A percentile compares a stretch with the other conserved stretches of the same genome.
phyloP scores from a whole-genome alignment of 495 filamentous ascomycete species.

The Aspergillus campestris region DNA sequence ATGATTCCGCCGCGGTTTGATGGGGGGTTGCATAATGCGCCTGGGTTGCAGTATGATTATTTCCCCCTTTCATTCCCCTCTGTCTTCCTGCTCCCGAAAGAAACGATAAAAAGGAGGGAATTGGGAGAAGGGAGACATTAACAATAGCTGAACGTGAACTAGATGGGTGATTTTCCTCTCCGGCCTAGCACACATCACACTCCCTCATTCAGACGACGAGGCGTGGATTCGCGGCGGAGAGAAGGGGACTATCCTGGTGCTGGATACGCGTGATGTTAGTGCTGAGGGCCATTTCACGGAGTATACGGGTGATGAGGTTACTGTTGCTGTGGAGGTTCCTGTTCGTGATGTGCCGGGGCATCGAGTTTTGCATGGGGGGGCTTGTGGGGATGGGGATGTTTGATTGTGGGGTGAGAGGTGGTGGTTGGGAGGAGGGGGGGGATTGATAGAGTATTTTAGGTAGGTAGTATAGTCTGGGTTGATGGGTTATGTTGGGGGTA shows the following conservation, averaged over 20 bases:
- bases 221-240: conserved; percentile 37
- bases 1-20: conserved; percentile 38
- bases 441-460: neutral
- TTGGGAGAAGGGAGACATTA: no score
- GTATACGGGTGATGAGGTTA: conserved; percentile 37
- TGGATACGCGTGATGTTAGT: conserved; percentile 42
- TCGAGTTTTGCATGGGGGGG: conserved; percentile 31
- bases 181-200: conserved; percentile 42
- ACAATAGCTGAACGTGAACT: no score
- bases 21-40: conserved; percentile 45
- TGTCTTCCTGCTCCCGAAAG: neutral
- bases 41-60: conserved; percentile 36
- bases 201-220: conserved; percentile 32
- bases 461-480: neutral
- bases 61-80: neutral
- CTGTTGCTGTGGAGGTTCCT: conserved; percentile 36
- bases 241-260: conserved; percentile 39
- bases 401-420: conserved; percentile 1
- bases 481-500: neutral
- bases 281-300: conserved; percentile 36
- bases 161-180: conserved; percentile 46
- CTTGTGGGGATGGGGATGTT: conserved; percentile 24
- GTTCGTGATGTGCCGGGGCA: conserved; percentile 33
- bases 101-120: neutral
- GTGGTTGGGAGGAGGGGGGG: no score